Evolutionary conservation across 164 flowering plant species (phyloP), one percentile per base, ranked within the genome.

Genomic region (Litsea cubeba): DNA sequence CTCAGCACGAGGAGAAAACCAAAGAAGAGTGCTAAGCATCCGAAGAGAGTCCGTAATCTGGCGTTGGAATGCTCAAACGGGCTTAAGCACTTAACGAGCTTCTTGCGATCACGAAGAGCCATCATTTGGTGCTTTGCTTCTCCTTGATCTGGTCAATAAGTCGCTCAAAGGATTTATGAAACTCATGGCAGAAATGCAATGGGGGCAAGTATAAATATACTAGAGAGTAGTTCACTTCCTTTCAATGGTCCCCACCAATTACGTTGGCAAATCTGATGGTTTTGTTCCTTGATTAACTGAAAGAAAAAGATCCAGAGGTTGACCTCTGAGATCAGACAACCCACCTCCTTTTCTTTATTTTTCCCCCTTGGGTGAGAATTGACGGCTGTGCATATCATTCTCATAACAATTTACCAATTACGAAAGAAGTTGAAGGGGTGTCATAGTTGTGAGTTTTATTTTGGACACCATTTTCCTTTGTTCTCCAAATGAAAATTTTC

Each of bases 51-150:
- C n/a, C 84, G 78, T 58, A 57, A 76, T 17, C 86, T 80, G 24
- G 85, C 51, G 76, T 73, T 84, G 24, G 70, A 76, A 74, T 73
- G 84, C 40, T 83, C 85, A 22, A n/a, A n/a, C n/a, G n/a, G n/a
- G n/a, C n/a, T n/a, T n/a, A n/a, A n/a, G n/a, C n/a, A n/a, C n/a
- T n/a, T n/a, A n/a, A n/a, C n/a, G n/a, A n/a, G n/a, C n/a, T n/a
- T n/a, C n/a, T n/a, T n/a, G n/a, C n/a, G n/a, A n/a, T n/a, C n/a
- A n/a, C n/a, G n/a, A n/a, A n/a, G n/a, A n/a, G n/a, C n/a, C n/a
- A n/a, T n/a, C n/a, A n/a, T n/a, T n/a, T 18, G n/a, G 15, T 24
- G 11, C 35, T 62, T 62, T 32, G 35, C 65, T 68, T 11, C 35
- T 35, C 35, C 50, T 32, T 6, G 24, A 32, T n/a, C 15, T 15